These are phyloP conservation scores for Tremella yokohamensis DNA, from an alignment of 768 basidiomycete species.

Conservation along the genomic window DNA sequence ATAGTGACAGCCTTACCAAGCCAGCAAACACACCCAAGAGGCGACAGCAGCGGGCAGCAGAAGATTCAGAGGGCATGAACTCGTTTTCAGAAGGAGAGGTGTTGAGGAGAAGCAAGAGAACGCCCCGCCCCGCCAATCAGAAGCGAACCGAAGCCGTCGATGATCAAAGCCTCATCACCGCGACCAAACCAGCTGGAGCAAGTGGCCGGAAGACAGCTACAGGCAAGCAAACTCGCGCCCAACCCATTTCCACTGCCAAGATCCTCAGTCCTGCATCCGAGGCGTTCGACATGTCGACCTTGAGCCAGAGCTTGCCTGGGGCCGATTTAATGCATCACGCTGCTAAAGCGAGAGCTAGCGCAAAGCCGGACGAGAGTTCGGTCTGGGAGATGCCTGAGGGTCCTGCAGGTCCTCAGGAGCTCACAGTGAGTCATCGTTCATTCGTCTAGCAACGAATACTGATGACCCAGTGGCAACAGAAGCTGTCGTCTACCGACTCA, in stretches of 20 bases:
- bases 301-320: neutral
- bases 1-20: too few species aligned
- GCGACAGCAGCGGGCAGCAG: too few species aligned
- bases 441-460: neutral
- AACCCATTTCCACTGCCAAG: neutral
- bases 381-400: slow-evolving; percentile 42
- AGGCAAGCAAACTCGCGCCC: neutral
- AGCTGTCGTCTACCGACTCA: slow-evolving; percentile 14
- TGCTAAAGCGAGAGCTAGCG: slow-evolving; percentile 15
- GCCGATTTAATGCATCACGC: neutral
- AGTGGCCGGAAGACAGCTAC: neutral
- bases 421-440: slow-evolving; percentile 27
- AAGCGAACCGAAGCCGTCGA: neutral
- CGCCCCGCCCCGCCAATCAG: too few species aligned
- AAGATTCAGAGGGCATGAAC: too few species aligned
- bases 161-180: neutral
- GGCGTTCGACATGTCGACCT: slow-evolving; percentile 1
- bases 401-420: slow-evolving; percentile 15
- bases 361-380: slow-evolving; percentile 29
- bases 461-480: slow-evolving; percentile 37
- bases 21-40: too few species aligned
- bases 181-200: neutral
- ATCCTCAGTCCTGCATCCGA: neutral
- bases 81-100: too few species aligned
- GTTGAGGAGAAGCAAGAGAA: too few species aligned